Conservation (phyloP, 176 grass and related monocot species). For the Leersia perrieri region DNA sequence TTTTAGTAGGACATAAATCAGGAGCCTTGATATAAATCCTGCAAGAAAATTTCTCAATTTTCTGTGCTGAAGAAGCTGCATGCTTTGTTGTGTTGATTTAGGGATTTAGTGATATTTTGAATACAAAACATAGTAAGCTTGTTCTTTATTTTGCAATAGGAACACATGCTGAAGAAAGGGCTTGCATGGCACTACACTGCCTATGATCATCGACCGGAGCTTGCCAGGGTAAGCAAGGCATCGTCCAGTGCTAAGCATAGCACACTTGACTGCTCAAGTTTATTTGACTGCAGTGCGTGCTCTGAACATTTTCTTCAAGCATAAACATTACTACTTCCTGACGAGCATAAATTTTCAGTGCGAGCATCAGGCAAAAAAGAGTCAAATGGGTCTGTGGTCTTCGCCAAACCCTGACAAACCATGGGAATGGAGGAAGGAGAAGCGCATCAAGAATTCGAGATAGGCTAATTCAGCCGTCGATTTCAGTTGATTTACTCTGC, state of each 20-base stretch:
- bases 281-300: not conserved
- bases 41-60: not conserved
- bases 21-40: not conserved
- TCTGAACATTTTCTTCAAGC: not conserved
- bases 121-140: not conserved
- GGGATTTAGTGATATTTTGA: not conserved
- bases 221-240: constrained; percentile 48
- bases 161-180: constrained; percentile 82
- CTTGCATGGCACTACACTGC: constrained; percentile 77
- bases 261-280: not conserved
- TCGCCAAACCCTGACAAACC: constrained; percentile 57
- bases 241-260: not conserved
- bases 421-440: constrained; percentile 84
- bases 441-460: constrained; percentile 7
- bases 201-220: constrained; percentile 56
- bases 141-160: constrained; percentile 21
- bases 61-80: not conserved
- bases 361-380: constrained; percentile 57
- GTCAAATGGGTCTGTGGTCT: constrained; percentile 56
- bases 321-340: not conserved
- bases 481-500: not conserved
- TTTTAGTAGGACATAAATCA: not conserved
- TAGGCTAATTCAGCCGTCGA: not conserved
- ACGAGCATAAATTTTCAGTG: constrained; percentile 52
- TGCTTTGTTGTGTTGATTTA: not conserved